Conservation (phyloP, 257 asterid genomes). For the Solanum bulbocastanum region DNA sequence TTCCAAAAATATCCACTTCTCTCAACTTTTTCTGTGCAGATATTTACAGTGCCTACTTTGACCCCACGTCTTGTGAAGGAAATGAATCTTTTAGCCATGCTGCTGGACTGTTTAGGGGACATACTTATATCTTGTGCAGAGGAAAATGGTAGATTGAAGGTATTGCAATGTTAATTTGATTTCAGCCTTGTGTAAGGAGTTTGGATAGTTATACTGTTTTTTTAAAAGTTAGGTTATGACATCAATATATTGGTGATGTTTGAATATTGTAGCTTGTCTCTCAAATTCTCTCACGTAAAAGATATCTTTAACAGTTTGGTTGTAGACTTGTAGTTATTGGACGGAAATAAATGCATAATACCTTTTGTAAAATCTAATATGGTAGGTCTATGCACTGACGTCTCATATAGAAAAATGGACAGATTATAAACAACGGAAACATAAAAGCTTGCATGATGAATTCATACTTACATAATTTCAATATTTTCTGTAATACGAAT, state of each 20-base stretch:
- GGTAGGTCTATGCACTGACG: not conserved
- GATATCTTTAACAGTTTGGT: not conserved
- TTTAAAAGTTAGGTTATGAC: not conserved
- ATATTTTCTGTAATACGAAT: not conserved
- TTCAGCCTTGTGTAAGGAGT: not conserved
- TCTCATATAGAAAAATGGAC: not conserved
- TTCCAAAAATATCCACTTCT: constrained; percentile 51
- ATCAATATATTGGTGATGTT: not conserved
- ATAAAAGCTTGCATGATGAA: not conserved
- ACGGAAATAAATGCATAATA: not conserved
- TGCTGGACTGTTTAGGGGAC: constrained; percentile 65
- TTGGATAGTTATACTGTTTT: not conserved
- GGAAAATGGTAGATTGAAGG: constrained; percentile 79
- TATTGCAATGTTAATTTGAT: constrained; percentile 12
- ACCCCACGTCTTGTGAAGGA: constrained; percentile 90
- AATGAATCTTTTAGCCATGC: constrained; percentile 69
- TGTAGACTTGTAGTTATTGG: not conserved
- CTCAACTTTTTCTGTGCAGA: constrained; percentile 87
- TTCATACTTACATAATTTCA: not conserved
- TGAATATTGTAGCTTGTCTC: not conserved
- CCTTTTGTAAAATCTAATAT: not conserved
- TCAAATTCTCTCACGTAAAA: not conserved
- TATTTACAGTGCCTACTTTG: constrained; percentile 79
- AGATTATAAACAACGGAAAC: not conserved
- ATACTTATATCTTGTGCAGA: constrained; percentile 54